These are phyloP conservation scores for Penicillium taxi DNA, from an alignment of 495 filamentous ascomycete species.

Conservation along the genomic window DNA sequence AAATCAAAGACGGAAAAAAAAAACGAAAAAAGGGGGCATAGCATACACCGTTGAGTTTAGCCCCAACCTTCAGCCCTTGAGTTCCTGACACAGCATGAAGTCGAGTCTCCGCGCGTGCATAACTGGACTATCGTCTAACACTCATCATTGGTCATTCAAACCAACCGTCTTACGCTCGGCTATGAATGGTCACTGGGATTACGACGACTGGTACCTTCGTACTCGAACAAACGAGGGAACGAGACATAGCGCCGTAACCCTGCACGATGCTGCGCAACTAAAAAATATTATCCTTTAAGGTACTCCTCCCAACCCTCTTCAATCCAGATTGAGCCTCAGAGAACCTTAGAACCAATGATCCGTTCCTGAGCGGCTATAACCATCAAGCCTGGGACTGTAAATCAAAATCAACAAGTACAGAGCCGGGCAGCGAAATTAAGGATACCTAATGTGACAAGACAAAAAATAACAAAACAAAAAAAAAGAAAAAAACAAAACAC, in stretches of 20 bases:
- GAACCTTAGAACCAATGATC: slow-evolving; percentile 11
- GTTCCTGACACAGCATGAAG: slow-evolving; percentile 4
- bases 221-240: too few species aligned
- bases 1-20: background rate
- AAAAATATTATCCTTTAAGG: too few species aligned
- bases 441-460: background rate
- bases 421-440: background rate
- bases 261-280: slow-evolving; percentile 6
- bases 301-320: slow-evolving; percentile 2
- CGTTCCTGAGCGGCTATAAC: slow-evolving; percentile 5
- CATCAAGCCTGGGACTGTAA: too few species aligned
- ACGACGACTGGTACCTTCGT: slow-evolving; percentile 11
- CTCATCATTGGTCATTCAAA: background rate
- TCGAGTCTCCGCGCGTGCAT: slow-evolving; percentile 4
- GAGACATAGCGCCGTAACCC: too few species aligned
- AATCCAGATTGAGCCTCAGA: slow-evolving; percentile 13
- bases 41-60: slow-evolving; percentile 16
- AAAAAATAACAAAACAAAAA: too few species aligned
- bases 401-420: background rate
- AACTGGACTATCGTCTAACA: background rate
- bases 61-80: slow-evolving; percentile 19
- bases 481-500: too few species aligned
- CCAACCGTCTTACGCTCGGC: background rate
- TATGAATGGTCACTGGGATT: slow-evolving; percentile 12
- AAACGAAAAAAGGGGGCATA: slow-evolving; percentile 5